Evolutionary conservation across 2,329 filamentous ascomycete genomes (phyloP).

Genomic region (Lachnellula cervina): DNA sequence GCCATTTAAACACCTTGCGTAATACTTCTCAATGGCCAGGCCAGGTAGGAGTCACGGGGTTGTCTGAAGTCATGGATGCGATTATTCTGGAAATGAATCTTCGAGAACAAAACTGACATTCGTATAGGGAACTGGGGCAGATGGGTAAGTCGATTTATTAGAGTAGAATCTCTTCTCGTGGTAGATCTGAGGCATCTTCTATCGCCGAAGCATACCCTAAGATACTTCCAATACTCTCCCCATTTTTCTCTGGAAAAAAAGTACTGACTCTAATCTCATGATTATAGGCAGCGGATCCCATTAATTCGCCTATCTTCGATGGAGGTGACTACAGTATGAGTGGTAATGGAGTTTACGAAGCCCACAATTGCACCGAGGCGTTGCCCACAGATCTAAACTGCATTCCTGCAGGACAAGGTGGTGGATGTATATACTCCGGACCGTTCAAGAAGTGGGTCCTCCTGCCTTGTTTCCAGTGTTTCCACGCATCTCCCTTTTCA

Average conservation of each 20-base stretch:
- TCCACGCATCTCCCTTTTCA: not conserved
- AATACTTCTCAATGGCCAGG: too few species aligned
- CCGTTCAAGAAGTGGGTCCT: slow-evolving; percentile 38
- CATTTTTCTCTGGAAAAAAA: not conserved
- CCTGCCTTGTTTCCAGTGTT: not conserved
- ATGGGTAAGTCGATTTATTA: slow-evolving; percentile 15
- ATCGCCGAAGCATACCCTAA: too few species aligned
- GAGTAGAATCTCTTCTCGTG: too few species aligned
- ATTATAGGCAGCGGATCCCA: slow-evolving; percentile 37
- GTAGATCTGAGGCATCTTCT: too few species aligned
- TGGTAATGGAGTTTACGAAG: slow-evolving; percentile 40
- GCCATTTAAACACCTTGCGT: too few species aligned
- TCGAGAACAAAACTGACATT: not conserved
- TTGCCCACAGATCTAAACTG: slow-evolving; percentile 23
- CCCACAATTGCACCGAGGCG: slow-evolving; percentile 27
- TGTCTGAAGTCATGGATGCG: too few species aligned
- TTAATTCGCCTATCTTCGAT: slow-evolving; percentile 49
- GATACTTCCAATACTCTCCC: not conserved
- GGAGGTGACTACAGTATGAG: slow-evolving; percentile 47
- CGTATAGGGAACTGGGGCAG: slow-evolving; percentile 43
- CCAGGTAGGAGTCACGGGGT: too few species aligned
- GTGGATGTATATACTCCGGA: slow-evolving; percentile 48
- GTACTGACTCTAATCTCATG: not conserved
- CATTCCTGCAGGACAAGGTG: slow-evolving; percentile 46
- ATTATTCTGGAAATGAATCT: not conserved